These are phyloP conservation scores for Lecanoromycetidae sp. DNA, from an alignment of 2,329 filamentous ascomycete species.

Conservation along the genomic window DNA sequence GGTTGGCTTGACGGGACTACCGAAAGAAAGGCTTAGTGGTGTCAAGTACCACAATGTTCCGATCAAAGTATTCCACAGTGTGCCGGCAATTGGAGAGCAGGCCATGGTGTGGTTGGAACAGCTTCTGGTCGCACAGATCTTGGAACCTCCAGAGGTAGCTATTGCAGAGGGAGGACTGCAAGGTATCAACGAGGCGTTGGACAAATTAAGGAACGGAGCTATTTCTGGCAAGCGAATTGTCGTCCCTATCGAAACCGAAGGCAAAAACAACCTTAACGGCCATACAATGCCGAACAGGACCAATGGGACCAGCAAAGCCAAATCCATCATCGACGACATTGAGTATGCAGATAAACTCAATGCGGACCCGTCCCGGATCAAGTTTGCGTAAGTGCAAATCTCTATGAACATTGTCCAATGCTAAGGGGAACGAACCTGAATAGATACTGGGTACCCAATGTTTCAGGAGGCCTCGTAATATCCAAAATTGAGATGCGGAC, in stretches of 20 bases:
- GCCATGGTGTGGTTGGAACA: slow-evolving; percentile 56
- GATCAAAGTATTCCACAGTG: slow-evolving; percentile 64
- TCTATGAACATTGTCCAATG: background rate
- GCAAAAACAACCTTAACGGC: background rate
- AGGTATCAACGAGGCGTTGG: slow-evolving; percentile 35
- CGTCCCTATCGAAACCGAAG: slow-evolving; percentile 22
- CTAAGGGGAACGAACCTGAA: background rate
- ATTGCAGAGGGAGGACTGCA: slow-evolving; percentile 32
- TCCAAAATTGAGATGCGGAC: slow-evolving; percentile 41
- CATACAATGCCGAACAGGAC: no score
- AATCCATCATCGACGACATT: no score
- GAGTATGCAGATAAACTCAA: slow-evolving; percentile 31
- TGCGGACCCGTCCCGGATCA: slow-evolving; percentile 32
- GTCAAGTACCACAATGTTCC: slow-evolving; percentile 54
- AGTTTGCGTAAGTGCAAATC: slow-evolving; percentile 30
- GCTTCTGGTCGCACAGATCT: slow-evolving; percentile 41
- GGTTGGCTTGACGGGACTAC: slow-evolving; percentile 55
- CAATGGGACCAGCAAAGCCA: no score
- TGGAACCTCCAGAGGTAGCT: slow-evolving; percentile 38
- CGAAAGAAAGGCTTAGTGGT: slow-evolving; percentile 40
- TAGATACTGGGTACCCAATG: slow-evolving; percentile 43
- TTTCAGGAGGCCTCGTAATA: slow-evolving; percentile 42
- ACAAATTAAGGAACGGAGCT: slow-evolving; percentile 32
- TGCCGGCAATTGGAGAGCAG: slow-evolving; percentile 49
- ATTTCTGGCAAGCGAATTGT: slow-evolving; percentile 35